phyloP scores from a whole-genome alignment of 768 basidiomycete genomes.

The Pleurotus djamor region DNA sequence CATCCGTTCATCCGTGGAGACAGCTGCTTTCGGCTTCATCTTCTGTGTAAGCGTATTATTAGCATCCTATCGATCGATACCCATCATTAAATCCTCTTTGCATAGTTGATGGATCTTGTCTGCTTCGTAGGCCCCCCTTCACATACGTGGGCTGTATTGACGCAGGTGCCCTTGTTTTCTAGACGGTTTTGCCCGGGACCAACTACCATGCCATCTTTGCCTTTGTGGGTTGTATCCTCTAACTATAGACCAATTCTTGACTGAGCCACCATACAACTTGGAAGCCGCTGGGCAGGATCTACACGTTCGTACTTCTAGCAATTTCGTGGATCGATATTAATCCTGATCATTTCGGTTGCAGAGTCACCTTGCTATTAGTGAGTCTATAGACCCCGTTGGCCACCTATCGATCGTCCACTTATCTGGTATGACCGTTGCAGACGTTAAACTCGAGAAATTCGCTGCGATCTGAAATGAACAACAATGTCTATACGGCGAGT shows the following conservation, averaged over 20 bases:
- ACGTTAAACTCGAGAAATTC: conserved; percentile 23
- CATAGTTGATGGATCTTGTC: conserved; percentile 25
- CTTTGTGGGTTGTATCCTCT: conserved; percentile 17
- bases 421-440: conserved; percentile 6
- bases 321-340: background rate
- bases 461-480: conserved; percentile 11
- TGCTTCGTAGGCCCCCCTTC: conserved; percentile 16
- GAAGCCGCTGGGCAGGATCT: conserved; percentile 26
- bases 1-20: conserved; percentile 24
- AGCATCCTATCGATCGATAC: background rate
- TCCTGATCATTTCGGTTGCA: background rate
- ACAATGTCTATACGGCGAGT: background rate
- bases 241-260: background rate
- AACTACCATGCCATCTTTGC: conserved; percentile 30
- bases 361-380: conserved; percentile 24
- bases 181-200: conserved; percentile 19
- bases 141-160: background rate
- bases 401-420: background rate
- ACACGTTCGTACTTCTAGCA: conserved; percentile 18
- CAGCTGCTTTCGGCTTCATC: conserved; percentile 24
- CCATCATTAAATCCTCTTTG: background rate
- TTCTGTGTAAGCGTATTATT: conserved; percentile 23
- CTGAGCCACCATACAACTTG: background rate
- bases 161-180: too few relatives aligned
- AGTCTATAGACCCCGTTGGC: background rate